Evolutionary conservation across 1,139 yeast species (phyloP), one percentile per base, ranked within the genome.

Genomic region (Nakaseomyces glabratus): DNA sequence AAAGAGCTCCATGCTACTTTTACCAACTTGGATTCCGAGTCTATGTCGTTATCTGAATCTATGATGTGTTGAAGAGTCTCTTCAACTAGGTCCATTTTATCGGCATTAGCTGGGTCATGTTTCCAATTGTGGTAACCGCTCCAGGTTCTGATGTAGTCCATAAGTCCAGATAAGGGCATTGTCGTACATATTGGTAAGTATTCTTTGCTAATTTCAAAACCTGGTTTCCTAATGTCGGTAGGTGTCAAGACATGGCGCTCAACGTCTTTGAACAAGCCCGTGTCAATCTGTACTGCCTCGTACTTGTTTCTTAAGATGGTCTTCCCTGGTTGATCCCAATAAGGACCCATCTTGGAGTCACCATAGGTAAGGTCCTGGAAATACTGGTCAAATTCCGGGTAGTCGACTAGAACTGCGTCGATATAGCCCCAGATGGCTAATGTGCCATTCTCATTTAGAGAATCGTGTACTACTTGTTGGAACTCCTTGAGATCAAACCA

Each of bases 381-480:
- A 14, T 62, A 47, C 19, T 50, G 56, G 40, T 65, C 63, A 9
- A 65, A 61, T 24, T 50, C 51, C 7, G 57, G 57, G 34, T 42
- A 51, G 29, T 60, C 65, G 39, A 71, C 64, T 24, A 68, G 59
- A 38, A 61, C 63, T 0, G 82, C 82, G 48, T 82, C 88, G 32
- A 72, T 71, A 51, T 82, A 82, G n/a, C 81, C 79, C 81, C 88
- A 82, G 47, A 69, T 72, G 0, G 84, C 80, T 35, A 82, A 59
- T 2, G 82, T 74, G 1, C 88, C 93, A 12, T 65, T 65, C 1
- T 69, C 63, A 41, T 67, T 69, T 40, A 82, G 61, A 9, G 74
- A 60, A n/a, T 73, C 57, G 21, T 61, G 55, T 24, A 70, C 67
- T 39, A 73, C 74, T 10, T 55, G 46, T 49, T 75, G 71, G 56